Conservation (phyloP, 371 early-diverging fungal genomes). For the Mucor velutinosus region DNA sequence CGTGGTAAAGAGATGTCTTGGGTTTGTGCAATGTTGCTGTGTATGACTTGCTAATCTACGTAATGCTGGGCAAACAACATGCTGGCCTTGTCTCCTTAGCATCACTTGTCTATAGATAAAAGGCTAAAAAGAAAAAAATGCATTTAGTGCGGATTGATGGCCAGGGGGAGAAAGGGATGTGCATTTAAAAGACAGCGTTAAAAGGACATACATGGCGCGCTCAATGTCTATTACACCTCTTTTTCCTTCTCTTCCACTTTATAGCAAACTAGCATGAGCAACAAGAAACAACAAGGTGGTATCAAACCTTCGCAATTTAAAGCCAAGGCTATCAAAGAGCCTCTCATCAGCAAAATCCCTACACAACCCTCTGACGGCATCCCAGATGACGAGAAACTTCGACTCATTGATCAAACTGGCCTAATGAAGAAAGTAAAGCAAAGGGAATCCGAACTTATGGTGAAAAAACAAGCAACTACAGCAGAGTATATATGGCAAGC, state of each 20-base stretch:
- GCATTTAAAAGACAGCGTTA: no score
- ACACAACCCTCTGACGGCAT: constrained; percentile 23
- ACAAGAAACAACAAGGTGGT: constrained; percentile 3
- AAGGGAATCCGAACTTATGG: constrained; percentile 34
- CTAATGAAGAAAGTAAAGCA: constrained; percentile 48
- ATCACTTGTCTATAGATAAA: neutral
- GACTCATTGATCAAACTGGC: constrained; percentile 54
- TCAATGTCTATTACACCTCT: neutral
- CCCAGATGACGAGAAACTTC: constrained; percentile 47
- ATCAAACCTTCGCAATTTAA: constrained; percentile 24
- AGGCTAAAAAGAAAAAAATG: neutral
- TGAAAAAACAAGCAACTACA: constrained; percentile 21
- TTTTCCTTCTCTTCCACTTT: neutral
- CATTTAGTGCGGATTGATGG: no score
- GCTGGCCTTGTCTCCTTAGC: neutral
- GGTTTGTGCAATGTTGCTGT: neutral
- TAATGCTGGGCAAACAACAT: neutral
- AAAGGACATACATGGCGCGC: neutral
- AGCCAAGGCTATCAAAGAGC: constrained; percentile 14
- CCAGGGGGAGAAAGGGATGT: no score
- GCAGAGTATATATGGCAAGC: constrained; percentile 60
- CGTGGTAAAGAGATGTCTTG: neutral
- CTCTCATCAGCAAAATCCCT: constrained; percentile 47
- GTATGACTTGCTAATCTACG: neutral
- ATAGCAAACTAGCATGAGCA: neutral